Evolutionary conservation across 108 stramenopile species (phyloP).

Genomic region (Pseudonitzschia pungens): DNA sequence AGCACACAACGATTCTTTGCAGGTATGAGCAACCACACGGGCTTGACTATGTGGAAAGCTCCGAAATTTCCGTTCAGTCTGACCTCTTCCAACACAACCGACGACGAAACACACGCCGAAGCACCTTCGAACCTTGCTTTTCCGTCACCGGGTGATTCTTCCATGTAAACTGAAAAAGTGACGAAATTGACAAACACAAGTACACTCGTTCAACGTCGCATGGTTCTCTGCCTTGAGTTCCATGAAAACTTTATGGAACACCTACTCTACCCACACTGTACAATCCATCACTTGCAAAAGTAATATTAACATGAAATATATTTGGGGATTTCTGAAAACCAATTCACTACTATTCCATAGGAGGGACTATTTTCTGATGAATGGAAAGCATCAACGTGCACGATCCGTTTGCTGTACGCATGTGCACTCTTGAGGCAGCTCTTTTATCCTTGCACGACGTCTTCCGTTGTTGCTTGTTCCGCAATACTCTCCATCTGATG

Average conservation of each 20-base stretch:
- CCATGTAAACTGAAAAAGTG: neutral
- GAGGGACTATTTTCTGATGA: too few relatives aligned
- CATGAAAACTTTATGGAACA: neutral
- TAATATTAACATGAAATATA: neutral
- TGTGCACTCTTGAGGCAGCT: neutral
- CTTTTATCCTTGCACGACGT: slow-evolving; percentile 7
- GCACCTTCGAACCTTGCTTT: neutral
- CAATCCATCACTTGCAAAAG: slow-evolving; percentile 1
- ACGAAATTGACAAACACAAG: neutral
- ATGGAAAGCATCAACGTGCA: neutral
- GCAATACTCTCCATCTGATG: slow-evolving; percentile 62
- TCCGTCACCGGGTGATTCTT: slow-evolving; percentile 3
- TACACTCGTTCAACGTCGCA: too few relatives aligned
- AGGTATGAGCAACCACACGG: slow-evolving; percentile 66
- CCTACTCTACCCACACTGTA: neutral
- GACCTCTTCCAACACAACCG: neutral
- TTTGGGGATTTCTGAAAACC: neutral
- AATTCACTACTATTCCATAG: neutral
- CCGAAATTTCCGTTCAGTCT: slow-evolving; percentile 22
- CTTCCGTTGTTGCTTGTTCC: slow-evolving; percentile 20
- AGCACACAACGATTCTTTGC: slow-evolving; percentile 28
- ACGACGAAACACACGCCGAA: neutral
- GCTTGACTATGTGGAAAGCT: slow-evolving; percentile 51
- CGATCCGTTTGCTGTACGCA: neutral
- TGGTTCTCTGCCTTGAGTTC: too few relatives aligned